Percentiles rank a stretch among this genome's conserved stretches.
Conservation (phyloP, 495 filamentous ascomycete species). For the Cercophora newfieldiana region DNA sequence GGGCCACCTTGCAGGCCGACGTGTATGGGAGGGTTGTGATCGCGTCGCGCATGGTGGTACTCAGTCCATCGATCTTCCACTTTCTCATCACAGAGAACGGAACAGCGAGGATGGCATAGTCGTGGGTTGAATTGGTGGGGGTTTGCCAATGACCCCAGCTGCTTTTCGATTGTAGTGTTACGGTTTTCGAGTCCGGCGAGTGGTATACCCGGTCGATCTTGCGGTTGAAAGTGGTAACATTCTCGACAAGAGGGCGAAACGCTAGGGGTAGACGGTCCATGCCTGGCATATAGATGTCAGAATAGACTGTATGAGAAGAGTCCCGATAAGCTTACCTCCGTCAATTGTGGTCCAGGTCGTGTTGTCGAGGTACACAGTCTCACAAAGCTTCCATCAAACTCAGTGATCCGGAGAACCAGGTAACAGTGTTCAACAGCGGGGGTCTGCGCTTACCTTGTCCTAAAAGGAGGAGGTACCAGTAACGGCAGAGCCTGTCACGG, state of each 20-base stretch:
- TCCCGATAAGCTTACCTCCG: constrained; percentile 33
- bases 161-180: constrained; percentile 49
- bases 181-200: constrained; percentile 39
- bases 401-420: background rate
- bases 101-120: constrained; percentile 63
- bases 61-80: constrained; percentile 41
- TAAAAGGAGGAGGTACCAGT: constrained; percentile 4
- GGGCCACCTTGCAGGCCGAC: constrained; percentile 60
- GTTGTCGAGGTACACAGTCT: constrained; percentile 58
- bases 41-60: constrained; percentile 1
- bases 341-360: constrained; percentile 64
- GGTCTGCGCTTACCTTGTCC: background rate
- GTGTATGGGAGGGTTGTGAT: constrained; percentile 57
- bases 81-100: constrained; percentile 59
- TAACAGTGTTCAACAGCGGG: no score
- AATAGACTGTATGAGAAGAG: background rate
- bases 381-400: constrained; percentile 30
- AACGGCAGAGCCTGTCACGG: background rate
- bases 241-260: constrained; percentile 57
- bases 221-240: constrained; percentile 51
- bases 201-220: constrained; percentile 47
- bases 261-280: constrained; percentile 57
- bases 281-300: background rate
- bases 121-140: constrained; percentile 53
- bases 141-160: constrained; percentile 29